phyloP scores from a whole-genome alignment of 2,329 filamentous ascomycete genomes.

The Fusarium xyrophilum region DNA sequence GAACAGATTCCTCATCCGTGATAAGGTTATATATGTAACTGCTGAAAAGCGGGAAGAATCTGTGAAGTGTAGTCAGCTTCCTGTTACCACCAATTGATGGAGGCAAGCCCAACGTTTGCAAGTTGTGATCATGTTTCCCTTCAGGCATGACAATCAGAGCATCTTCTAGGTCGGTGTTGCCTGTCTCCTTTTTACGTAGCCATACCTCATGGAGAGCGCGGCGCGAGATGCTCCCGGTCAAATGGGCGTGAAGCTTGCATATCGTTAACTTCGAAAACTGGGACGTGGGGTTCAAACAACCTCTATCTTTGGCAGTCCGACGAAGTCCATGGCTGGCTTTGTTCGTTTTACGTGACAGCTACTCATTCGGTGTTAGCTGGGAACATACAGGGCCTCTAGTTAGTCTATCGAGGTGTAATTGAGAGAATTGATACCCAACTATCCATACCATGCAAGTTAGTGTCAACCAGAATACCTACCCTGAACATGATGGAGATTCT shows the following conservation, averaged over 20 bases:
- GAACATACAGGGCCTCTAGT: background rate
- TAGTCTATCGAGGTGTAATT: background rate
- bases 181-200: conserved; percentile 62
- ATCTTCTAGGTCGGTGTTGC: conserved; percentile 66
- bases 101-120: conserved; percentile 63
- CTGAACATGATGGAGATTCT: background rate
- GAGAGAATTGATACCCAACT: background rate
- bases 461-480: background rate
- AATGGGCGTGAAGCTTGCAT: conserved; percentile 75
- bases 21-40: conserved; percentile 81
- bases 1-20: conserved; percentile 65
- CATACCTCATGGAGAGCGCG: conserved; percentile 78
- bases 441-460: background rate
- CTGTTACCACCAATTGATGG: background rate
- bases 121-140: conserved; percentile 74
- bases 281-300: conserved; percentile 40
- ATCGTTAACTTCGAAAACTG: background rate
- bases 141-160: conserved; percentile 72
- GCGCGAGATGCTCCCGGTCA: conserved; percentile 79
- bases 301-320: conserved; percentile 63
- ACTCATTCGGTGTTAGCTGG: background rate
- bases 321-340: conserved; percentile 50
- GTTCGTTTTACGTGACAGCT: background rate
- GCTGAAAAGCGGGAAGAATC: conserved; percentile 81
- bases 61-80: conserved; percentile 42